Evolutionary conservation across 352 stramenopile genomes (phyloP), one percentile per base, ranked within the genome.

Genomic region (Poterioochromonas sp.): DNA sequence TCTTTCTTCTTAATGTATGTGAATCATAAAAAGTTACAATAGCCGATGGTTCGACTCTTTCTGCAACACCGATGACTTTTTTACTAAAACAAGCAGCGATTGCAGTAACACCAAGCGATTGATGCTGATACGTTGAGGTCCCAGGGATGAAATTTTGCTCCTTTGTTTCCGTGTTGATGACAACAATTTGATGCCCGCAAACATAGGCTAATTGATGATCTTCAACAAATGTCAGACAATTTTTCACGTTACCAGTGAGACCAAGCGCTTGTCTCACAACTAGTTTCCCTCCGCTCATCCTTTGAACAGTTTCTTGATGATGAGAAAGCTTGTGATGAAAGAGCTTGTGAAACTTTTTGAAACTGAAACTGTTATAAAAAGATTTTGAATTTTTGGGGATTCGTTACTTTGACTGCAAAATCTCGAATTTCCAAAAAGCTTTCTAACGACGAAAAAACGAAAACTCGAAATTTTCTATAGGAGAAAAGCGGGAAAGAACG

Each of bases 21-120:
- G 92, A 83, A 80, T 97, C 92, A 83, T 95, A 92, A 73, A 97
- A 91, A 78, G 91, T 90, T 34, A 97, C 84, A 0, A 93, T 84
- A 0, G 86, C 88, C 53, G 86, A 86, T 44, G 94, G 89, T 15
- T 83, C 84, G 43, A 88, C 76, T 35, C 53, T 87, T 81, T 97
- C 92, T 0, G 90, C 91, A 20, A 96, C 87, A 8, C 91, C 91
- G 12, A 96, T 85, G 53, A 92, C 91, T 76, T 90, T 86, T 47
- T 90, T 90, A 78, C 87, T 94, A 1, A 88, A 80, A 0, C 88
- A 86, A 26, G 86, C 35, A 1, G 80, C 82, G 26, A 89, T 49
- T 11, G 83, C 83, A n/a, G 76, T 84, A 49, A 89, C 85, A 0
- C 79, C 83, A 0, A 68, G 78, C 0, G 82, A 76, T 54, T 80